Evolutionary conservation across 2,329 filamentous ascomycete species (phyloP), one percentile per base, ranked within the genome.

Genomic region (Cercospora zeae-maydis): DNA sequence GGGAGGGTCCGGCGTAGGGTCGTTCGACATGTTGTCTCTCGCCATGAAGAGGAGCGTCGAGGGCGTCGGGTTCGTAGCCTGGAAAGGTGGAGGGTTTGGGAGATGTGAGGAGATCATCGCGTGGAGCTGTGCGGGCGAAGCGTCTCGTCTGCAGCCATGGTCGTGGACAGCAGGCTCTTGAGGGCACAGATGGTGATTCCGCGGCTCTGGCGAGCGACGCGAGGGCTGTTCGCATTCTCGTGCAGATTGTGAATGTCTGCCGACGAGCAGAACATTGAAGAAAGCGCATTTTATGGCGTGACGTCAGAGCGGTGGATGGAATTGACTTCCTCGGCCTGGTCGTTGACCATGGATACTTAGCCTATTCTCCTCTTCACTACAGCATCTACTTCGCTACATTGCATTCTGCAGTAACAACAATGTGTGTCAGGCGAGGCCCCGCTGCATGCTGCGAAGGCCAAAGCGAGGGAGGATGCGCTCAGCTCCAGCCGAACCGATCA

Each of bases 31-130:
- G 63, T 49, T 67, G 64, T 21, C 57, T 49, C 13, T 64, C 54
- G 16, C 61, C 49, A 42, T 62, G 61, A 10, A 68, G 60, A 0
- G 69, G 64, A 5, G 67, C 65, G 49, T 70, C 63, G 51, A 74
- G 71, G n/a, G 69, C 60, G 51, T 74, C 71, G 52, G 65, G 63
- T 45, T 66, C 66, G 67, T 72, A 73, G 63, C 70, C 70, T 11
- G 67, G 62, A 8, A 70, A 60, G 33, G 49, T 31, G 34, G 51
- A 39, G n/a, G 57, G 72, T 19, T 71, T 66, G 8, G 76, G 72
- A 16, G 73, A 66, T 11, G 76, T 72, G 62, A 75, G 71, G 37
- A 52, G 45, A 37, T 62, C 52, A 39, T 36, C 27, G 63, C 31
- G 49, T 16, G 7, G 58, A 4, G 52, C 5, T 27, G 57, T 52